These are phyloP conservation scores for Penicillium sp. DNA, from an alignment of 2,329 filamentous ascomycete genomes.

Conservation along the genomic window DNA sequence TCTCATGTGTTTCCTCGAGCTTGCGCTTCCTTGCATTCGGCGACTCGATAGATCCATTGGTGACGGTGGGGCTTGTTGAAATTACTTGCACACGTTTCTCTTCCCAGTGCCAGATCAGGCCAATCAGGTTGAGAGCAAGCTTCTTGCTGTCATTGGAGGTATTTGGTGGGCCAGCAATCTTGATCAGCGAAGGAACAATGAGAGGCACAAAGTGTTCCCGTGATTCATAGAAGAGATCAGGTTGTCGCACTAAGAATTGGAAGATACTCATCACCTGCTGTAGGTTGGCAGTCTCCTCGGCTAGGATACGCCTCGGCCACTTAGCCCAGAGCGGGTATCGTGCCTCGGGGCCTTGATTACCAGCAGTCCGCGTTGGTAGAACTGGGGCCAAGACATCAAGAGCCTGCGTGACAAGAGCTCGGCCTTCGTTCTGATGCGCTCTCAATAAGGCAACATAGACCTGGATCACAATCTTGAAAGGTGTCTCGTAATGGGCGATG, in stretches of 20 bases:
- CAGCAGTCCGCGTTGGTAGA: conserved; percentile 72
- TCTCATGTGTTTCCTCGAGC: conserved; percentile 64
- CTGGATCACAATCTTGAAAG: conserved; percentile 91
- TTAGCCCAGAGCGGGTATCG: conserved; percentile 84
- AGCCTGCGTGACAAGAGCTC: conserved; percentile 88
- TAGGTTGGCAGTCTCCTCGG: conserved; percentile 91
- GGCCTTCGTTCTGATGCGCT: conserved; percentile 93
- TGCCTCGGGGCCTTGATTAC: conserved; percentile 64
- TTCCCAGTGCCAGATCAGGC: conserved; percentile 91
- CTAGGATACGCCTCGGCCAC: conserved; percentile 84
- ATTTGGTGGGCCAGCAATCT: conserved; percentile 78
- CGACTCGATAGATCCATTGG: conserved; percentile 62
- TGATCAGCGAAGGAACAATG: conserved; percentile 85
- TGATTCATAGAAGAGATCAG: conserved; percentile 91
- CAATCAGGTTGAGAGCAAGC: conserved; percentile 86
- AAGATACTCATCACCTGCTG: conserved; percentile 98
- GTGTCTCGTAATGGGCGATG: conserved; percentile 95
- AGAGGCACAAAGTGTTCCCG: conserved; percentile 87
- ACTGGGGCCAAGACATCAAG: conserved; percentile 94
- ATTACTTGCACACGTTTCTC: conserved; percentile 73
- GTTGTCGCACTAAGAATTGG: conserved; percentile 91
- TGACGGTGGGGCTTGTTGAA: conserved; percentile 32
- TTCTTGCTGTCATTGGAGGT: conserved; percentile 91
- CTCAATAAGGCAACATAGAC: conserved; percentile 90
- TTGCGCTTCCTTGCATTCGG: conserved; percentile 76